Conservation (phyloP, 768 basidiomycete genomes). For the Mycena capillaripes region DNA sequence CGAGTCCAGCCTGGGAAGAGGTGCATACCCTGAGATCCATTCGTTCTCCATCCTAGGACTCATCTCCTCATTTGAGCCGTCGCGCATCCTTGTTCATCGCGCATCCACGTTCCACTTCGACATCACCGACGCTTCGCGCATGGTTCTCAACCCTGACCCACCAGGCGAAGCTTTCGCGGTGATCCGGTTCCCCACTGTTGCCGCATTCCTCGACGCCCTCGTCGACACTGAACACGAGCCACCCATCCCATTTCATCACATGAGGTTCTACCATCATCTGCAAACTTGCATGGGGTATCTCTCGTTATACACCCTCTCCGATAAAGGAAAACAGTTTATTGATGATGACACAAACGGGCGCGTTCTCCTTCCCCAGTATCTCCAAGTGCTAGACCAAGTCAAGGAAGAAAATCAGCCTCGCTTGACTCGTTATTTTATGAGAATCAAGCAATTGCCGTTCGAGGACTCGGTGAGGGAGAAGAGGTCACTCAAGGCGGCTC, state of each 20-base stretch:
- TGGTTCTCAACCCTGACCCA: conserved; percentile 26
- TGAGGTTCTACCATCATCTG: background rate
- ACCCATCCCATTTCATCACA: conserved; percentile 19
- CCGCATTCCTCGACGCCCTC: conserved; percentile 25
- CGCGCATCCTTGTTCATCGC: conserved; percentile 25
- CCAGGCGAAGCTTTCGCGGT: background rate
- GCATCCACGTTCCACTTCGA: conserved; percentile 33
- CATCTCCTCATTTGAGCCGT: background rate
- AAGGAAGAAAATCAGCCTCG: conserved; percentile 28
- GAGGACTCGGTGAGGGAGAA: background rate
- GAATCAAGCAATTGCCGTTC: background rate
- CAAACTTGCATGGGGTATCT: conserved; percentile 7
- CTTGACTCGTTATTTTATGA: conserved; percentile 11
- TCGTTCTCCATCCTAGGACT: background rate
- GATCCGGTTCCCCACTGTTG: conserved; percentile 28
- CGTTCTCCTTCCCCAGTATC: conserved; percentile 11
- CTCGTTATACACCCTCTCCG: conserved; percentile 25
- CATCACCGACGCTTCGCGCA: conserved; percentile 23
- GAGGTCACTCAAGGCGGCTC: background rate
- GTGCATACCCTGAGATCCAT: background rate
- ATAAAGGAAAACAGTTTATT: background rate
- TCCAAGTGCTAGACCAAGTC: conserved; percentile 8
- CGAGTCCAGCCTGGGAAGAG: background rate
- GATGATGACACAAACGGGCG: conserved; percentile 8
- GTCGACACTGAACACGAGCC: conserved; percentile 13